Conservation (phyloP, 768 basidiomycete genomes). For the Boletus rufocinnamomeus region DNA sequence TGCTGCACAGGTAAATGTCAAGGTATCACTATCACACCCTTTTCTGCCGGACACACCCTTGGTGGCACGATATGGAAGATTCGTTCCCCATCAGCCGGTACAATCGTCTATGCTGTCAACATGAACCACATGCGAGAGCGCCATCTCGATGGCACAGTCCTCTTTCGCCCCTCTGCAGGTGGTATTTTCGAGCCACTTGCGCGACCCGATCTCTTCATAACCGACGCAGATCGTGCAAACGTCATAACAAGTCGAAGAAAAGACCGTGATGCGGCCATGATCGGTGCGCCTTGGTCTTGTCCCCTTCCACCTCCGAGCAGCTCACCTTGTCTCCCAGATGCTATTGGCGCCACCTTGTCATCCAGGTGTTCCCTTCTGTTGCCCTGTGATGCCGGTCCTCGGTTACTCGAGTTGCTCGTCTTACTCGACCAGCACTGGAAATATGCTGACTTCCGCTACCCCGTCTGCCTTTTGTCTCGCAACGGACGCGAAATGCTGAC, state of each 20-base stretch:
- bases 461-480: slow-evolving; percentile 90
- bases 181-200: slow-evolving; percentile 85
- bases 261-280: slow-evolving; percentile 86
- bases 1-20: slow-evolving; percentile 74
- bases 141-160: slow-evolving; percentile 91
- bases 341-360: slow-evolving; percentile 83
- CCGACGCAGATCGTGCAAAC: slow-evolving; percentile 83
- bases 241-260: slow-evolving; percentile 85
- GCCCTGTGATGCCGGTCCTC: slow-evolving; percentile 91
- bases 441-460: slow-evolving; percentile 78
- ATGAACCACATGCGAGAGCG: slow-evolving; percentile 96
- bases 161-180: slow-evolving; percentile 72
- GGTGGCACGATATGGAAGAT: slow-evolving; percentile 99
- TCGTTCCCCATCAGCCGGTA: slow-evolving; percentile 95
- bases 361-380: slow-evolving; percentile 82
- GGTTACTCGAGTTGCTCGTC: slow-evolving; percentile 94
- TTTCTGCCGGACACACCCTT: slow-evolving; percentile 91
- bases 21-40: slow-evolving; percentile 91
- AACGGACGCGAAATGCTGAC: slow-evolving; percentile 93
- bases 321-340: slow-evolving; percentile 51
- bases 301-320: neutral
- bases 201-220: slow-evolving; percentile 90
- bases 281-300: slow-evolving; percentile 52
- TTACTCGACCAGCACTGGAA: slow-evolving; percentile 98
- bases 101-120: slow-evolving; percentile 91